phyloP scores from a whole-genome alignment of 805 yeast species.

The Nakazawaea siamensis region DNA sequence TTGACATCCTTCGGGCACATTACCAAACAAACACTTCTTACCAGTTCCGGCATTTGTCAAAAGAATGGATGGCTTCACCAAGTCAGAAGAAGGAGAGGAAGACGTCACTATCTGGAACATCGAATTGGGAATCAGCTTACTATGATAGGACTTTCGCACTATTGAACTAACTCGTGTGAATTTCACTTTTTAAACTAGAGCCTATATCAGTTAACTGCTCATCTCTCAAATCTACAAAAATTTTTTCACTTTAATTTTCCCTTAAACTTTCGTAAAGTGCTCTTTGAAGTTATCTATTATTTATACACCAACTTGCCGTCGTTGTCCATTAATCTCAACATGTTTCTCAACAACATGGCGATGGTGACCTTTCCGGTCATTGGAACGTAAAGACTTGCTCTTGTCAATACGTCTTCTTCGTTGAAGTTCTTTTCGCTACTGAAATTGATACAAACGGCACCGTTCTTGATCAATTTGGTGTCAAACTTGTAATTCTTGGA shows the following conservation, averaged over 20 bases:
- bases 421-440: constrained; percentile 80
- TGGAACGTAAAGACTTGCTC: constrained; percentile 90
- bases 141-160: too few species aligned
- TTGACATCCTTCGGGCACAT: constrained; percentile 81
- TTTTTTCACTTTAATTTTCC: too few species aligned
- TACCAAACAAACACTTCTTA: constrained; percentile 61
- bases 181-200: too few species aligned
- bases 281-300: too few species aligned
- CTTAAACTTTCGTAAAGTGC: too few species aligned
- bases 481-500: constrained; percentile 79
- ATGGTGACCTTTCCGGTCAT: constrained; percentile 95
- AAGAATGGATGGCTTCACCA: constrained; percentile 46
- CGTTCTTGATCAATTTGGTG: constrained; percentile 67
- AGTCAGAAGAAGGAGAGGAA: constrained; percentile 57
- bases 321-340: constrained; percentile 75
- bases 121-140: too few species aligned
- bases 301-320: constrained; percentile 21
- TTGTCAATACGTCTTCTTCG: constrained; percentile 67
- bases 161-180: too few species aligned
- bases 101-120: constrained; percentile 9
- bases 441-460: constrained; percentile 87
- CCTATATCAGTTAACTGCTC: too few species aligned
- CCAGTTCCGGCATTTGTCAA: constrained; percentile 43
- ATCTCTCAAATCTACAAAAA: too few species aligned
- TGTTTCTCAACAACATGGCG: constrained; percentile 85